phyloP scores from a whole-genome alignment of 2,329 filamentous ascomycete genomes.

The Talaromyces amestolkiae region DNA sequence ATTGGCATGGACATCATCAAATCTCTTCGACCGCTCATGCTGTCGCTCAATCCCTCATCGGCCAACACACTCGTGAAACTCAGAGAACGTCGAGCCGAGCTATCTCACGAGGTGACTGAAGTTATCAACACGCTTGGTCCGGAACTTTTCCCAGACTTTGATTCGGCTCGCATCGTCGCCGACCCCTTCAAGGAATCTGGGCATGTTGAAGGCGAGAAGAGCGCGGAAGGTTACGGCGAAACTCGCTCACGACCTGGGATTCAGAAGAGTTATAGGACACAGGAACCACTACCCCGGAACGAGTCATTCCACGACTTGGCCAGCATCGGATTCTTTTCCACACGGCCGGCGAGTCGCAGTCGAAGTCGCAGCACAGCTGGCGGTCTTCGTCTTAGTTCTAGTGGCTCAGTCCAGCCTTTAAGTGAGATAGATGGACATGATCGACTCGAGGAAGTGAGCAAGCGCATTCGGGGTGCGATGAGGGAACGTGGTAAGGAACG shows the following conservation, averaged over 20 bases:
- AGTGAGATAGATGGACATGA: slow-evolving; percentile 65
- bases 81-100: slow-evolving; percentile 66
- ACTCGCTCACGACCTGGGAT: slow-evolving; percentile 24
- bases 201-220: slow-evolving; percentile 21
- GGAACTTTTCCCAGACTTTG: slow-evolving; percentile 96
- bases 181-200: slow-evolving; percentile 47
- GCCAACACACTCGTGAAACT: slow-evolving; percentile 81
- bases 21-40: slow-evolving; percentile 79
- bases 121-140: slow-evolving; percentile 94
- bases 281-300: slow-evolving; percentile 69
- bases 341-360: slow-evolving; percentile 76
- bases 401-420: slow-evolving; percentile 61
- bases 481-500: slow-evolving; percentile 67
- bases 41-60: slow-evolving; percentile 80
- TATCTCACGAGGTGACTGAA: slow-evolving; percentile 80
- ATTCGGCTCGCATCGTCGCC: slow-evolving; percentile 66
- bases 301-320: slow-evolving; percentile 92
- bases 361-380: slow-evolving; percentile 67
- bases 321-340: slow-evolving; percentile 84
- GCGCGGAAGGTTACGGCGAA: slow-evolving; percentile 20
- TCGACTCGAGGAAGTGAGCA: slow-evolving; percentile 76
- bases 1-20: slow-evolving; percentile 99
- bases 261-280: slow-evolving; percentile 27
- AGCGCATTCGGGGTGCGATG: slow-evolving; percentile 84
- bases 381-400: slow-evolving; percentile 62